phyloP scores from a whole-genome alignment of 345 rosid genomes.

The Melaleuca alternifolia region DNA sequence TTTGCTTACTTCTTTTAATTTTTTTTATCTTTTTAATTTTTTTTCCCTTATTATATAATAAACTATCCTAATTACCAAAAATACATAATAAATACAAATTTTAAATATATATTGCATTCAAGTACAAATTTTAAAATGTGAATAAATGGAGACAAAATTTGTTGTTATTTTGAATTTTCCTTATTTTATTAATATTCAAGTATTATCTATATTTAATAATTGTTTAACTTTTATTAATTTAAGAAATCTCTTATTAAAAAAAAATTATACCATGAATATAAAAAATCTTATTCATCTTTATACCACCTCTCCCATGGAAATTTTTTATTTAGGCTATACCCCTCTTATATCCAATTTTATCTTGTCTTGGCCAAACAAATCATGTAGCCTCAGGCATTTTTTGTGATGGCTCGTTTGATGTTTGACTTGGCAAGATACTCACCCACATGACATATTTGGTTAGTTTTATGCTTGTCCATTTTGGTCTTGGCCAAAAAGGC shows the following conservation, averaged over 20 bases:
- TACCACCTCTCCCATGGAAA: background rate
- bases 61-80: background rate
- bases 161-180: background rate
- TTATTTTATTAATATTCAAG: background rate
- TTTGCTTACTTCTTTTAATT: no score
- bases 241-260: background rate
- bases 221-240: background rate
- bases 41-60: no score
- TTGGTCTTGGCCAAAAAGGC: background rate
- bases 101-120: background rate
- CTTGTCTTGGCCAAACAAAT: background rate
- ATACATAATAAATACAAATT: background rate
- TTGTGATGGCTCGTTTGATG: background rate
- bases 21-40: no score
- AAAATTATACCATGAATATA: background rate
- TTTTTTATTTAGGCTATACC: background rate
- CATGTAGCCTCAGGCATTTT: background rate
- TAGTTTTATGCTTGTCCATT: background rate
- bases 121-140: background rate
- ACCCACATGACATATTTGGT: background rate
- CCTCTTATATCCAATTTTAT: background rate
- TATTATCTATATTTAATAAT: background rate
- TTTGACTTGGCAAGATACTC: background rate
- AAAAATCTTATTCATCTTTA: background rate
- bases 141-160: background rate